Evolutionary conservation across 805 yeast genomes (phyloP).

Genomic region (Hemisphaericaspora nanyangensis): DNA sequence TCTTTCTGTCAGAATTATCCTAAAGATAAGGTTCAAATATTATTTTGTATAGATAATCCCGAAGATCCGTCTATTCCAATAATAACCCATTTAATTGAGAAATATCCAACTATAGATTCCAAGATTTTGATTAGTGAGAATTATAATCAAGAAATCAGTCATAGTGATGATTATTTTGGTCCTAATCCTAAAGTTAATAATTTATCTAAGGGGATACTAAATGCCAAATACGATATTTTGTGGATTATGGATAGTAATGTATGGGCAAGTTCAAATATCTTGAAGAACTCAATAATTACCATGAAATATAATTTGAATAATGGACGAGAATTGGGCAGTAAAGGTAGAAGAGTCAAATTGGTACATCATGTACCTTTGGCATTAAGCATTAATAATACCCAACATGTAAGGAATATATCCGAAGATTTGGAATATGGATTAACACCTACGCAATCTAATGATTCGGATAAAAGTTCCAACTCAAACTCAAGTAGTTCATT

Average conservation of each 20-base stretch:
- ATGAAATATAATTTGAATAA: conserved; percentile 49
- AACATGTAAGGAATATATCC: not conserved
- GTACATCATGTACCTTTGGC: conserved; percentile 85
- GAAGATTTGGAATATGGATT: conserved; percentile 11
- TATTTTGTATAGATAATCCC: conserved; percentile 69
- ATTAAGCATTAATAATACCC: conserved; percentile 24
- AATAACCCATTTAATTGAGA: conserved; percentile 44
- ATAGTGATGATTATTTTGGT: conserved; percentile 54
- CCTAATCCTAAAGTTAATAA: conserved; percentile 90
- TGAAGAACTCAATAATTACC: conserved; percentile 59
- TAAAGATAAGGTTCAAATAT: conserved; percentile 51
- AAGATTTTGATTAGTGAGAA: conserved; percentile 43
- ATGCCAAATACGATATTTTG: conserved; percentile 66
- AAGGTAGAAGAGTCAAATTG: conserved; percentile 48
- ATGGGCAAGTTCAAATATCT: conserved; percentile 64
- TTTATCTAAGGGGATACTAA: conserved; percentile 70
- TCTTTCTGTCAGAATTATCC: conserved; percentile 72
- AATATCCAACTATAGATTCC: conserved; percentile 57
- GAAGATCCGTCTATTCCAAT: conserved; percentile 64
- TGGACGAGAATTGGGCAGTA: conserved; percentile 30
- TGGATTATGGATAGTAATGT: conserved; percentile 90
- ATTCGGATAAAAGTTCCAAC: conserved; percentile 3
- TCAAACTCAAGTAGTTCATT: not conserved
- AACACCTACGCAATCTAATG: conserved; percentile 14
- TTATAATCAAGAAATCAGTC: conserved; percentile 10